A percentile compares a stretch with the other conserved stretches of the same genome.
Evolutionary conservation across 495 filamentous ascomycete species (phyloP).

Genomic region (Hyaloscypha variabilis): DNA sequence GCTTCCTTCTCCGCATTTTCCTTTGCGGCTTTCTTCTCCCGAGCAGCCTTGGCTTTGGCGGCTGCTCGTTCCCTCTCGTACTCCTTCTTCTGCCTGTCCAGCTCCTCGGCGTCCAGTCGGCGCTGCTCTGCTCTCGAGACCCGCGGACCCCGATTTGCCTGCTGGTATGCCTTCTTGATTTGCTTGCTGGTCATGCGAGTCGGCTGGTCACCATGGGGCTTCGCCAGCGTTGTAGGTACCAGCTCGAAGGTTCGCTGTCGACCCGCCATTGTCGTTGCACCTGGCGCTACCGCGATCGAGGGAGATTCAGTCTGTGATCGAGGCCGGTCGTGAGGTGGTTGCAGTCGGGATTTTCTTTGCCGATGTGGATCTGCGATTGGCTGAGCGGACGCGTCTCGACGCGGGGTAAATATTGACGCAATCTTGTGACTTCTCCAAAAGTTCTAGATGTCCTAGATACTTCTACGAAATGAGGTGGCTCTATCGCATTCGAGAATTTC

Average conservation of each 20-base stretch:
- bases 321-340: neutral
- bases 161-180: constrained; percentile 36
- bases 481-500: too few relatives aligned
- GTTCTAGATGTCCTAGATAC: too few relatives aligned
- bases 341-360: neutral
- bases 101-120: constrained; percentile 23
- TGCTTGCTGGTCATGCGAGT: constrained; percentile 49
- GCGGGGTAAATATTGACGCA: constrained; percentile 25
- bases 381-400: constrained; percentile 8
- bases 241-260: constrained; percentile 46
- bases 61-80: constrained; percentile 45
- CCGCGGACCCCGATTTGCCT: constrained; percentile 40
- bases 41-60: constrained; percentile 42
- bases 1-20: constrained; percentile 46
- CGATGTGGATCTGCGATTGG: constrained; percentile 7
- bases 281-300: neutral
- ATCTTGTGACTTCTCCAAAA: too few relatives aligned
- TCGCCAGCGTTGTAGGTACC: constrained; percentile 35
- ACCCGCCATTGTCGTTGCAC: constrained; percentile 40
- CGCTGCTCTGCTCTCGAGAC: constrained; percentile 29
- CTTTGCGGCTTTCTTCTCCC: constrained; percentile 49
- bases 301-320: neutral
- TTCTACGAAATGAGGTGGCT: too few relatives aligned
- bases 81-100: constrained; percentile 38
- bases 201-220: constrained; percentile 38